phyloP scores from a whole-genome alignment of 192 early-diverging fungal genomes.

The Gryganskiella cystojenkinii region DNA sequence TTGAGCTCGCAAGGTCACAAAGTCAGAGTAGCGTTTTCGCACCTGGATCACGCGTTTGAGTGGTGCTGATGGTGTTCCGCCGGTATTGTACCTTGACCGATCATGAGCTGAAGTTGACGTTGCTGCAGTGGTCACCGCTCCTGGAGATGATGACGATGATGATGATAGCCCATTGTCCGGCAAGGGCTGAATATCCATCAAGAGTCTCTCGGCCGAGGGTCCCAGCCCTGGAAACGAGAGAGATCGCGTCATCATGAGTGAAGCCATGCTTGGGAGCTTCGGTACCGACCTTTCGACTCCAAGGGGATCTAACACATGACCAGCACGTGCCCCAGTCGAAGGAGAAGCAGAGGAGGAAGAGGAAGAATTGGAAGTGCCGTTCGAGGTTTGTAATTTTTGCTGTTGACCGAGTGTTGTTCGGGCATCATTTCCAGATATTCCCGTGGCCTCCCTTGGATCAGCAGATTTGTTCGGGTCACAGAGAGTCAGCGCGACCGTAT shows the following conservation, averaged over 20 bases:
- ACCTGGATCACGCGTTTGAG: slow-evolving; percentile 39
- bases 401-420: too few species aligned
- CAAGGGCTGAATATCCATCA: slow-evolving; percentile 13
- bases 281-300: neutral
- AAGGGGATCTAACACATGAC: too few species aligned
- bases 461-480: slow-evolving; percentile 18
- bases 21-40: slow-evolving; percentile 61
- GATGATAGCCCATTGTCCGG: too few species aligned
- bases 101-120: too few species aligned
- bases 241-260: slow-evolving; percentile 31
- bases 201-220: slow-evolving; percentile 16
- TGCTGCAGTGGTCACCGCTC: too few species aligned
- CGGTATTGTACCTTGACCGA: too few species aligned
- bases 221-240: slow-evolving; percentile 23
- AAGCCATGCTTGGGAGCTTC: slow-evolving; percentile 17
- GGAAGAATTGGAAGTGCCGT: too few species aligned
- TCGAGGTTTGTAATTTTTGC: too few species aligned
- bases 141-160: too few species aligned
- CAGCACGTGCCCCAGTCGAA: too few species aligned
- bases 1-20: slow-evolving; percentile 54
- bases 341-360: too few species aligned
- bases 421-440: neutral
- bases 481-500: slow-evolving; percentile 27
- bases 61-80: neutral
- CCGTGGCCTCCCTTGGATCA: neutral